Base-by-base conservation (phyloP, 768 basidiomycete genomes). In the Russula lepida region DNA sequence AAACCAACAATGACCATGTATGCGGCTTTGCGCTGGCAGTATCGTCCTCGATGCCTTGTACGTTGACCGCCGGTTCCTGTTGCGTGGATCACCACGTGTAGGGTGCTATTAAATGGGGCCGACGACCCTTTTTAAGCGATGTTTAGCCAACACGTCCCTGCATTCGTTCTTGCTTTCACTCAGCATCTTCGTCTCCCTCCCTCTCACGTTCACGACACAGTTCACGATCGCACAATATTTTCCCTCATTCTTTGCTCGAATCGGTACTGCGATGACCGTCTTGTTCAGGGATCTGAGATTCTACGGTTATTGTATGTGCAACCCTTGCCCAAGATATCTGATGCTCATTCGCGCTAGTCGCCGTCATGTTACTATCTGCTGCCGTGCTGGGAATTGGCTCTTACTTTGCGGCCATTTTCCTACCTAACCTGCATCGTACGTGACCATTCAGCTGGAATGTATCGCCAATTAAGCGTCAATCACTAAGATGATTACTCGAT, bases 401-500 rank as follows among this genome's bases (percentile, higher is more conserved):
- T 11, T 58, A 43, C n/a, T 59, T 60, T 49, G 60, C 63, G 13
- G 51, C 63, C 48, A 53, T 64, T 37, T 64, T 64, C 33, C 19
- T 64, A 7, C 63, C 63, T 6, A 2, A 56, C 37, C 53, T 64
- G 23, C 59, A 64, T 44, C 63, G 63, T 64, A 41, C 35, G 63
- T 61, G 39, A 25, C 37, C 32, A 12, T 23, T 44, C 48, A 5
- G 39, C 19, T 46, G 6, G 32, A 9, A 25, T 47, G 23, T 19
- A 49, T 37, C 5, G 15, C 11, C 25, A 7, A n/a, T 49, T 23
- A 39, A 61, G n/a, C 21, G 30, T 46, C 21, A 6, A 17, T 37
- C 23, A n/a, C 32, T 50, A 15, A 66, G 66, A 65, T 59, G 66
- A 66, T 51, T 65, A 48, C 28, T n/a, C 64, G 32, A 65, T 66